Conservation (phyloP, 169 alveolate species). For the Eimeria acervulina region DNA sequence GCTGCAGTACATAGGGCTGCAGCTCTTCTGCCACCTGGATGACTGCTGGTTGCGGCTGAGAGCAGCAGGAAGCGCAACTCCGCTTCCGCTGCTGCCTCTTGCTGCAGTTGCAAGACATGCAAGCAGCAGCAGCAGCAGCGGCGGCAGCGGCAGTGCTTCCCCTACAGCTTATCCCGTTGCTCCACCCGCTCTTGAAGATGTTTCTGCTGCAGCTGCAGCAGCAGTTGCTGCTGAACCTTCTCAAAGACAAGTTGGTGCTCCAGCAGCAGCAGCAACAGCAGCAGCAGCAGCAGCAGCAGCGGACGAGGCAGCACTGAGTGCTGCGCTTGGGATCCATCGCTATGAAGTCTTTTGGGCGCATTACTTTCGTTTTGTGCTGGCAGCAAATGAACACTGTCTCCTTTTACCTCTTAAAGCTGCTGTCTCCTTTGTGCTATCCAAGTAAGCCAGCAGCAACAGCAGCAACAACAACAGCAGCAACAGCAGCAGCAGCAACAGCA, state of each 20-base stretch:
- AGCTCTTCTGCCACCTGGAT: constrained; percentile 73
- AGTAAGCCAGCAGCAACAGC: constrained; percentile 1
- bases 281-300: constrained; percentile 40
- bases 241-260: constrained; percentile 17
- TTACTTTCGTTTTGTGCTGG: constrained; percentile 18
- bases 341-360: constrained; percentile 2
- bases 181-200: not conserved
- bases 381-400: constrained; percentile 71
- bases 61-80: constrained; percentile 66
- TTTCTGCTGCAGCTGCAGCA: not conserved
- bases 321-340: not conserved
- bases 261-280: constrained; percentile 48
- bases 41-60: constrained; percentile 74
- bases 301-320: constrained; percentile 14
- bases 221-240: not conserved
- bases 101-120: constrained; percentile 24
- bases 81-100: constrained; percentile 11
- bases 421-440: not conserved
- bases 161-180: not conserved
- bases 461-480: constrained; percentile 34
- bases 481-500: constrained; percentile 50
- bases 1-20: constrained; percentile 66
- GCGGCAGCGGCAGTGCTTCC: not conserved
- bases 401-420: constrained; percentile 70
- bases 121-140: constrained; percentile 1